Evolutionary conservation across 495 filamentous ascomycete species (phyloP).

Genomic region (Pseudomonodictys pantanalensis): DNA sequence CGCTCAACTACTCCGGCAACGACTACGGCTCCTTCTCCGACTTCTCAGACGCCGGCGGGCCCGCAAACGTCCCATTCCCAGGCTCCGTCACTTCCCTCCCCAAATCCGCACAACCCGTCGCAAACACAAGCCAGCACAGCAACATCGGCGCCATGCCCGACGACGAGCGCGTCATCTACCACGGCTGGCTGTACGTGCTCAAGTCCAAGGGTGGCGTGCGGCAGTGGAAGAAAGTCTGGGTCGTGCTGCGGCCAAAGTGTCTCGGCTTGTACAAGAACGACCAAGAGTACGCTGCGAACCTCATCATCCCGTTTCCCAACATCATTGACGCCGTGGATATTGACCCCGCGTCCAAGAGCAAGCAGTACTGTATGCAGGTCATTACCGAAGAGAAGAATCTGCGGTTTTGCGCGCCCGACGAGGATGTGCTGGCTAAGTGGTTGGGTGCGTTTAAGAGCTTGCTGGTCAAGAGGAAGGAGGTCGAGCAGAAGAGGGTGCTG

Average conservation of each 20-base stretch:
- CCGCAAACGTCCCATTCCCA: constrained; percentile 43
- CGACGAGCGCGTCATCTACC: constrained; percentile 75
- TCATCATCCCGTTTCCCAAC: constrained; percentile 73
- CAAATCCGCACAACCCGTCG: constrained; percentile 33
- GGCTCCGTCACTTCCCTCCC: constrained; percentile 45
- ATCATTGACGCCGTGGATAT: constrained; percentile 93
- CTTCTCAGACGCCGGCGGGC: constrained; percentile 64
- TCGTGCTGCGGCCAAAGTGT: constrained; percentile 81
- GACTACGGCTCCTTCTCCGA: constrained; percentile 88
- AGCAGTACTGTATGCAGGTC: constrained; percentile 83
- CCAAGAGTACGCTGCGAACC: constrained; percentile 80
- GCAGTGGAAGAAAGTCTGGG: constrained; percentile 94
- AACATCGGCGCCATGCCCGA: constrained; percentile 56
- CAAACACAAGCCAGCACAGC: constrained; percentile 58
- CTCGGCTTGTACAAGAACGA: constrained; percentile 93
- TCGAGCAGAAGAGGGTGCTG: constrained; percentile 17
- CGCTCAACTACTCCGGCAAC: constrained; percentile 80
- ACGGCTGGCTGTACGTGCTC: constrained; percentile 83
- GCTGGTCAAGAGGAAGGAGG: constrained; percentile 63
- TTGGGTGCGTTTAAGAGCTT: constrained; percentile 89
- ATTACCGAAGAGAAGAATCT: constrained; percentile 94
- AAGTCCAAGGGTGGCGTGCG: constrained; percentile 82
- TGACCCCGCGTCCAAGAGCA: constrained; percentile 79
- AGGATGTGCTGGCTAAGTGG: constrained; percentile 79
- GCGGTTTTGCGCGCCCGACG: constrained; percentile 76